Evolutionary conservation across 106 monocot genomes (phyloP).

Genomic region (Apostasia shenzhenica): DNA sequence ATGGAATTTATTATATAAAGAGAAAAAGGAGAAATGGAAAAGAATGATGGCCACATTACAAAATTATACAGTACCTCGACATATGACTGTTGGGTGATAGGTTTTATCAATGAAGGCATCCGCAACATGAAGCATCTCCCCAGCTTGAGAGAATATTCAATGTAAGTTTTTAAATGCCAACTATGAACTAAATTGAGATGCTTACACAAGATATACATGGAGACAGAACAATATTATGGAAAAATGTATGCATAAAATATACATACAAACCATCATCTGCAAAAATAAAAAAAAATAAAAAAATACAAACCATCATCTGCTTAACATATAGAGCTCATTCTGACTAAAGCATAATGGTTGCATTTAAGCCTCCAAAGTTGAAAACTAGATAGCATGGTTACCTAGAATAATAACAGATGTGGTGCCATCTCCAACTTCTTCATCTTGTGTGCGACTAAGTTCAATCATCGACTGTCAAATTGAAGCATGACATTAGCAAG

Average conservation of each 20-base stretch:
- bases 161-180: neutral
- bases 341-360: neutral
- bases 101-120: constrained; percentile 87
- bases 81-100: constrained; percentile 92
- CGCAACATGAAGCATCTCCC: constrained; percentile 97
- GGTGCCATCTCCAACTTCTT: constrained; percentile 85
- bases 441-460: constrained; percentile 80
- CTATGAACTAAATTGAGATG: neutral
- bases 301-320: too few relatives aligned
- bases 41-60: neutral
- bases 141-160: constrained; percentile 47
- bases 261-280: too few relatives aligned
- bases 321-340: neutral
- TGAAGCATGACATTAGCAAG: neutral
- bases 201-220: too few relatives aligned
- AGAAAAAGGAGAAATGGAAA: neutral
- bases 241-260: too few relatives aligned
- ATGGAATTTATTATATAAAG: neutral
- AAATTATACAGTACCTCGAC: constrained; percentile 57
- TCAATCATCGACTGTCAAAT: constrained; percentile 67
- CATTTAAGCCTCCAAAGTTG: neutral
- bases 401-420: constrained; percentile 84
- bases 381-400: constrained; percentile 9
- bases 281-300: too few relatives aligned
- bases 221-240: too few relatives aligned